Evolutionary conservation across 257 asterid species (phyloP).

Genomic region (Solanum etuberosum): DNA sequence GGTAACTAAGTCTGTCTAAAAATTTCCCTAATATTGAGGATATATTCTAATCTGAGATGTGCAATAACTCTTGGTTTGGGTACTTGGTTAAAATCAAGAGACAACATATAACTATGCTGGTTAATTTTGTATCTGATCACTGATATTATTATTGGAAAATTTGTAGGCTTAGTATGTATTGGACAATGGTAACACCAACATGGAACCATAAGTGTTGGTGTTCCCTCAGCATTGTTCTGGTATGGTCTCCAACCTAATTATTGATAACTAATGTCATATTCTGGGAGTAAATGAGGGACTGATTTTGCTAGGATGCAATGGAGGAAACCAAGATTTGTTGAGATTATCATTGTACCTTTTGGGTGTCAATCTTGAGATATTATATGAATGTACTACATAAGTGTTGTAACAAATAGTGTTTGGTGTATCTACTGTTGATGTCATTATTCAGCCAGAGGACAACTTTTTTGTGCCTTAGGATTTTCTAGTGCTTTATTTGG

Average conservation of each 20-base stretch:
- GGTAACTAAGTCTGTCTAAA: not conserved
- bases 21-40: not conserved
- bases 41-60: not conserved
- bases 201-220: slow-evolving; percentile 8
- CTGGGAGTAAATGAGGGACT: not conserved
- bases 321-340: not conserved
- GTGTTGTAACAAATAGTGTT: not conserved
- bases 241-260: not conserved
- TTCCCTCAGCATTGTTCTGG: not conserved
- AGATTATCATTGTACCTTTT: not conserved
- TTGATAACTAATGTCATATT: not conserved
- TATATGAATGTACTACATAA: not conserved
- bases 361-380: not conserved
- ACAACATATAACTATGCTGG: not conserved
- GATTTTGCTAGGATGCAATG: not conserved
- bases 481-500: not conserved
- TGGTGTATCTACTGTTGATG: not conserved
- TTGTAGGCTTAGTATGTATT: slow-evolving; percentile 2
- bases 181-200: slow-evolving; percentile 1
- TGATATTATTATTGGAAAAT: not conserved
- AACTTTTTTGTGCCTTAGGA: not conserved
- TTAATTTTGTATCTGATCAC: not conserved
- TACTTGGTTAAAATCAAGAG: not conserved
- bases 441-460: not conserved
- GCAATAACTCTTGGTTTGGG: not conserved